These are phyloP conservation scores for Moelleriella libera DNA, from an alignment of 2,329 filamentous ascomycete species.

Conservation along the genomic window DNA sequence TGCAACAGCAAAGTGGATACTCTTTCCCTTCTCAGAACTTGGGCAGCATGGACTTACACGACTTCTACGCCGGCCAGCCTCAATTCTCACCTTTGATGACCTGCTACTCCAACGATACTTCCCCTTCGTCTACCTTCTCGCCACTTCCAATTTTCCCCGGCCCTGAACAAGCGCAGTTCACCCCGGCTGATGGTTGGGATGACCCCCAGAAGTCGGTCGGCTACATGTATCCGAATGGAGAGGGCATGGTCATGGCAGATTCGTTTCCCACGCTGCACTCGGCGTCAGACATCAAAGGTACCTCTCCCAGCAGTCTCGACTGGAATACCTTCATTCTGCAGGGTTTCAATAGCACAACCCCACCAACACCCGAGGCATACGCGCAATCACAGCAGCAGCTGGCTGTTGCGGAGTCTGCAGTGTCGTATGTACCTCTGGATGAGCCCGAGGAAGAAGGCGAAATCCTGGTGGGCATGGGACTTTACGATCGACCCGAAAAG, in stretches of 20 bases:
- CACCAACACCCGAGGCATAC: slow-evolving; percentile 46
- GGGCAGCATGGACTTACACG: neutral
- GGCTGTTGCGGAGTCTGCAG: slow-evolving; percentile 14
- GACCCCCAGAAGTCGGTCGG: slow-evolving; percentile 14
- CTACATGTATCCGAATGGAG: slow-evolving; percentile 12
- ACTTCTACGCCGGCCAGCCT: slow-evolving; percentile 24
- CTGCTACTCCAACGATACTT: slow-evolving; percentile 43
- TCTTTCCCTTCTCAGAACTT: too few relatives aligned
- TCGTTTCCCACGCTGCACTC: slow-evolving; percentile 15
- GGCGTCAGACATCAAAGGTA: neutral
- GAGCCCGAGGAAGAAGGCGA: slow-evolving; percentile 48
- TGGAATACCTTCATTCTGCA: slow-evolving; percentile 34
- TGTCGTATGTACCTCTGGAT: slow-evolving; percentile 33
- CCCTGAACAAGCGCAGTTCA: slow-evolving; percentile 23
- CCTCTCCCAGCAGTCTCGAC: slow-evolving; percentile 10
- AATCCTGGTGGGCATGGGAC: slow-evolving; percentile 67
- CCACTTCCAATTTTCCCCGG: slow-evolving; percentile 31
- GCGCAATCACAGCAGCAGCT: slow-evolving; percentile 35
- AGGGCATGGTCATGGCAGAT: slow-evolving; percentile 11
- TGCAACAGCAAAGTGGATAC: too few relatives aligned
- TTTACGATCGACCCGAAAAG: slow-evolving; percentile 61
- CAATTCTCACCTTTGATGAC: slow-evolving; percentile 33
- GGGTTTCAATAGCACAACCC: slow-evolving; percentile 33
- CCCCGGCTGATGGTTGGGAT: slow-evolving; percentile 23
- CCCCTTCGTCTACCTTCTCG: slow-evolving; percentile 39